These are phyloP conservation scores for Spergularia bocconei DNA, from an alignment of 148 eudicot genomes.

Conservation along the genomic window DNA sequence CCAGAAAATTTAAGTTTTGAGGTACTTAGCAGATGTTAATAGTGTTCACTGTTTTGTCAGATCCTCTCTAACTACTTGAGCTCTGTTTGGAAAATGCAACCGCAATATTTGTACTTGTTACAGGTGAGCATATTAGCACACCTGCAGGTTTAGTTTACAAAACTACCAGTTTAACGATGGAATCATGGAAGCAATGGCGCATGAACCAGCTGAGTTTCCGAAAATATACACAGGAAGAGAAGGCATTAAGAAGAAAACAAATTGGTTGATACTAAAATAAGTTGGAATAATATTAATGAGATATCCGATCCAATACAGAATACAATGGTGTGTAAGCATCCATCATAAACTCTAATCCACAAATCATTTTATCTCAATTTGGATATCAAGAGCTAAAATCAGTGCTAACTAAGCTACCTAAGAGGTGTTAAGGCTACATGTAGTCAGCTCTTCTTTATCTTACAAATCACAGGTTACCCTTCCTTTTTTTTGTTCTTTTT, in stretches of 20 bases:
- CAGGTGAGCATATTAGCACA: too few species aligned
- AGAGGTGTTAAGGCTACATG: conserved; percentile 34
- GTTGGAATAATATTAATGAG: conserved; percentile 16
- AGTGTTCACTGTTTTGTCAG: too few species aligned
- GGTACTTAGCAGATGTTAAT: too few species aligned
- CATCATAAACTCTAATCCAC: conserved; percentile 23
- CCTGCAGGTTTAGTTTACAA: too few species aligned
- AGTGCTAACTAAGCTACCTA: conserved; percentile 25
- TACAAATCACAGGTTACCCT: conserved; percentile 36
- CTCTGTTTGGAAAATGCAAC: too few species aligned
- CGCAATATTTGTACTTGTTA: too few species aligned
- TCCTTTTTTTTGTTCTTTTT: conserved; percentile 5
- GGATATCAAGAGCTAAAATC: conserved; percentile 34
- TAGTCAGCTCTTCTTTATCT: conserved; percentile 32
- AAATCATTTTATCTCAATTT: conserved; percentile 24
- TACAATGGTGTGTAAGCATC: conserved; percentile 33
- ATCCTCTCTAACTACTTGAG: too few species aligned
- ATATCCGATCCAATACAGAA: conserved; percentile 20
- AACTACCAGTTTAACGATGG: too few species aligned
- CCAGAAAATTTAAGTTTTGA: too few species aligned
- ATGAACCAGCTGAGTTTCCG: too few species aligned
- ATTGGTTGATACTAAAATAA: conserved; percentile 14
- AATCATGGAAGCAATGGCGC: too few species aligned
- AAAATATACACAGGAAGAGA: not conserved
- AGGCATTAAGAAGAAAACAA: not conserved